A percentile compares a stretch with the other conserved stretches of the same genome.
Conservation (phyloP, 176 grass and related monocot genomes). For the Oryza officinalis region DNA sequence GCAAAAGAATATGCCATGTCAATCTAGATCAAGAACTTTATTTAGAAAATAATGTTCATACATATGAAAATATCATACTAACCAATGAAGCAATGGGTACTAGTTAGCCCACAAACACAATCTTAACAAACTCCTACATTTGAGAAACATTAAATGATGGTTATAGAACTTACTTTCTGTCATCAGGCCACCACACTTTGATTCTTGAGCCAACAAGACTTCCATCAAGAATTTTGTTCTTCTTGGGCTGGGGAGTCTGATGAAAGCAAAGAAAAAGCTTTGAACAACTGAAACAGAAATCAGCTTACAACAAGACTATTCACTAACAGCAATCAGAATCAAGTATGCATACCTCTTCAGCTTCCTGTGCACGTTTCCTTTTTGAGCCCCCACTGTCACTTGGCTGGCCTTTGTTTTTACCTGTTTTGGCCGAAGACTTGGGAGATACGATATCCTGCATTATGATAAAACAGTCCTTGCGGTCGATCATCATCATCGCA, state of each 20-base stretch:
- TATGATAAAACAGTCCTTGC: constrained; percentile 22
- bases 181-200: constrained; percentile 93
- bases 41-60: neutral
- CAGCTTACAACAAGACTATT: constrained; percentile 11
- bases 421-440: constrained; percentile 31
- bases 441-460: constrained; percentile 58
- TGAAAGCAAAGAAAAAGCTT: constrained; percentile 17
- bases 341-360: constrained; percentile 50
- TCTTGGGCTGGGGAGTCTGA: constrained; percentile 52
- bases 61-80: neutral
- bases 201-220: constrained; percentile 70
- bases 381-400: constrained; percentile 49
- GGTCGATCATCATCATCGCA: constrained; percentile 12
- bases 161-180: constrained; percentile 61
- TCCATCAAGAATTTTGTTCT: constrained; percentile 45
- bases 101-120: neutral
- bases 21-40: constrained; percentile 2
- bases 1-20: neutral
- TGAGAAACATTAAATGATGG: constrained; percentile 20
- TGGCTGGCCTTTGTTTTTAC: constrained; percentile 54
- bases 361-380: constrained; percentile 55
- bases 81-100: neutral
- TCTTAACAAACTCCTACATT: constrained; percentile 21
- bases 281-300: constrained; percentile 22
- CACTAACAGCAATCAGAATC: constrained; percentile 1